Evolutionary conservation across 768 basidiomycete genomes (phyloP).

Genomic region (Phylloporus arenicola): DNA sequence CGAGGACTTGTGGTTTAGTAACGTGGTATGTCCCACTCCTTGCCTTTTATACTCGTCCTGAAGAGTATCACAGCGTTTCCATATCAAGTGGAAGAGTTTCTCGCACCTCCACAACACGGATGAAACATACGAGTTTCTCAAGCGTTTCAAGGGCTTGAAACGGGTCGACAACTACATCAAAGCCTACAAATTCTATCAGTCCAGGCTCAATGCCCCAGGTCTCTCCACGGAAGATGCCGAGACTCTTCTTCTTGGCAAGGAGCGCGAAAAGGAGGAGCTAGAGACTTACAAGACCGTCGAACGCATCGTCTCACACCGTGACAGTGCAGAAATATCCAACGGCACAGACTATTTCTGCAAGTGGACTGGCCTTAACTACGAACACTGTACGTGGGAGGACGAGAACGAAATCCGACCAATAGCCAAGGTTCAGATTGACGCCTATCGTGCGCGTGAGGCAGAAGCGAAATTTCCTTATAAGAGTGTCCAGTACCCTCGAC

Average conservation of each 20-base stretch:
- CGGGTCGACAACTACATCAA: conserved; percentile 99
- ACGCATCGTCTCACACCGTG: conserved; percentile 77
- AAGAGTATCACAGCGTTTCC: conserved; percentile 66
- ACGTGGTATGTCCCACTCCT: conserved; percentile 53
- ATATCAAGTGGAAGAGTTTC: conserved; percentile 99
- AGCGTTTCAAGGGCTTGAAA: conserved; percentile 92
- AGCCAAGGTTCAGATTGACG: conserved; percentile 73
- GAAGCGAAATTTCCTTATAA: conserved; percentile 83
- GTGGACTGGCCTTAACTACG: conserved; percentile 91
- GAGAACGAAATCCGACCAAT: conserved; percentile 74
- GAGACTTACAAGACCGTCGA: conserved; percentile 91
- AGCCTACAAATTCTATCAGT: conserved; percentile 69
- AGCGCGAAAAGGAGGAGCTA: conserved; percentile 85
- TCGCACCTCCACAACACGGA: conserved; percentile 99
- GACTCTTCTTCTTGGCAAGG: conserved; percentile 81
- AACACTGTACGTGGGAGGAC: conserved; percentile 94
- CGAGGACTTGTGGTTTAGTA: conserved; percentile 81
- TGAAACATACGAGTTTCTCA: conserved; percentile 93
- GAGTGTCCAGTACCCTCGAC: conserved; percentile 60
- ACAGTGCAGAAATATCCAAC: conserved; percentile 42
- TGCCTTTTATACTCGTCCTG: not conserved
- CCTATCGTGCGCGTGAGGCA: conserved; percentile 69
- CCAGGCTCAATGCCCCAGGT: conserved; percentile 56
- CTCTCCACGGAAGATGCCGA: conserved; percentile 86
- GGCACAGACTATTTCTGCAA: conserved; percentile 92